Conservation (phyloP, 78 protist species). For the Dictyostelium discoideum region DNA sequence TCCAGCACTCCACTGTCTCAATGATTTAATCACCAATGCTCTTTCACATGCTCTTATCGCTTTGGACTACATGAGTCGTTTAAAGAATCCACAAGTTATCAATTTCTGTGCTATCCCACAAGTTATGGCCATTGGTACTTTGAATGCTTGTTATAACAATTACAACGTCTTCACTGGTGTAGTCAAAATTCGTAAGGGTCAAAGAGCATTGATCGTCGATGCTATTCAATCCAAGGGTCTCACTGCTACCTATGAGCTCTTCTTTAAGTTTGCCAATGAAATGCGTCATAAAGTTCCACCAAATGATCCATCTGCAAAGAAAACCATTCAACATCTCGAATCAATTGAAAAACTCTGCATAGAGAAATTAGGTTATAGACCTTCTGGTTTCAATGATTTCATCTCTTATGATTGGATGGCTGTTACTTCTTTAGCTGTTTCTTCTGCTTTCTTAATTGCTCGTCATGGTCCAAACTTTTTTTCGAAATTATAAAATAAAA, state of each 20-base stretch:
- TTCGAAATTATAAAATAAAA: constrained; percentile 25
- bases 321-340: constrained; percentile 30
- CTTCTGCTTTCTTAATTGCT: constrained; percentile 72
- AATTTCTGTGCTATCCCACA: constrained; percentile 98
- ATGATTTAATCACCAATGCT: constrained; percentile 93
- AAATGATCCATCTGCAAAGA: constrained; percentile 54
- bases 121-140: constrained; percentile 97
- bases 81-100: constrained; percentile 81
- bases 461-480: constrained; percentile 78
- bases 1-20: constrained; percentile 91
- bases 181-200: constrained; percentile 97
- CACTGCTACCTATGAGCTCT: constrained; percentile 48
- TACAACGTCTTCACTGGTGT: constrained; percentile 85
- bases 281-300: constrained; percentile 49
- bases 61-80: constrained; percentile 85
- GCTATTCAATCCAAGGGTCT: constrained; percentile 48
- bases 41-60: constrained; percentile 88
- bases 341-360: constrained; percentile 55
- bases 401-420: constrained; percentile 72
- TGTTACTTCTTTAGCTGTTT: constrained; percentile 52
- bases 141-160: constrained; percentile 91
- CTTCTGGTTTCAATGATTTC: constrained; percentile 71
- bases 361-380: constrained; percentile 61
- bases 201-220: constrained; percentile 68
- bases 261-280: constrained; percentile 48